These are phyloP conservation scores for Parasitella parasitica DNA, from an alignment of 371 early-diverging fungal species.

Conservation along the genomic window DNA sequence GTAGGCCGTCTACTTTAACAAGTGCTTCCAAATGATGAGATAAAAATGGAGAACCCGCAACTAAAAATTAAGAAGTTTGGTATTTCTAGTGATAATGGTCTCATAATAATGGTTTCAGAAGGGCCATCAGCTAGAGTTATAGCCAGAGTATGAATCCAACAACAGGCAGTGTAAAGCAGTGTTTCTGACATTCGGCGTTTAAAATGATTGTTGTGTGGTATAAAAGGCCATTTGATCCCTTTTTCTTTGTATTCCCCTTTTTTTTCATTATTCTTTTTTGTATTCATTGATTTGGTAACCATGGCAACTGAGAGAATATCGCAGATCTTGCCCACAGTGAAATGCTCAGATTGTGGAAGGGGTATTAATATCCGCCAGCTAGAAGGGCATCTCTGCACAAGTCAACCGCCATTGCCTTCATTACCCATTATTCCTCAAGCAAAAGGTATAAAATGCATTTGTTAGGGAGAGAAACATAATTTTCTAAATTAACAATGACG, in stretches of 20 bases:
- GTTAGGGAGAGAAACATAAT: not conserved
- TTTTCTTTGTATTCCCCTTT: constrained; percentile 1
- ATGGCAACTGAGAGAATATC: constrained; percentile 53
- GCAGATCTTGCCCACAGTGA: constrained; percentile 60
- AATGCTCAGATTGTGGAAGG: constrained; percentile 65
- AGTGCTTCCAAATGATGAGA: constrained; percentile 93
- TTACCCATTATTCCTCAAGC: constrained; percentile 42
- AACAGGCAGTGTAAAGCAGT: too few species aligned
- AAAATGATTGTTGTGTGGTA: not conserved
- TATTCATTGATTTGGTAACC: constrained; percentile 12
- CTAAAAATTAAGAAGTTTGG: constrained; percentile 98
- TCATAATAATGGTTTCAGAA: constrained; percentile 93
- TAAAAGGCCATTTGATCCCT: not conserved
- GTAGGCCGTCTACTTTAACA: constrained; percentile 79
- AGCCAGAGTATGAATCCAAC: too few species aligned
- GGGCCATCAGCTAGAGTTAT: constrained; percentile 96
- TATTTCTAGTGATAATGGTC: constrained; percentile 89
- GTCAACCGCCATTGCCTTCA: constrained; percentile 57
- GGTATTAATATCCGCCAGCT: constrained; percentile 58
- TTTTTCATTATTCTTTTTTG: not conserved
- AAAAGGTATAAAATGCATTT: constrained; percentile 23
- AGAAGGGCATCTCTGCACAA: constrained; percentile 60
- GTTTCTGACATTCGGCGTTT: too few species aligned
- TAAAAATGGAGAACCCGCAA: constrained; percentile 93
- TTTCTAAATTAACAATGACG: not conserved